Conservation (phyloP, 2,329 filamentous ascomycete species). For the Teratosphaeria zuluensis region DNA sequence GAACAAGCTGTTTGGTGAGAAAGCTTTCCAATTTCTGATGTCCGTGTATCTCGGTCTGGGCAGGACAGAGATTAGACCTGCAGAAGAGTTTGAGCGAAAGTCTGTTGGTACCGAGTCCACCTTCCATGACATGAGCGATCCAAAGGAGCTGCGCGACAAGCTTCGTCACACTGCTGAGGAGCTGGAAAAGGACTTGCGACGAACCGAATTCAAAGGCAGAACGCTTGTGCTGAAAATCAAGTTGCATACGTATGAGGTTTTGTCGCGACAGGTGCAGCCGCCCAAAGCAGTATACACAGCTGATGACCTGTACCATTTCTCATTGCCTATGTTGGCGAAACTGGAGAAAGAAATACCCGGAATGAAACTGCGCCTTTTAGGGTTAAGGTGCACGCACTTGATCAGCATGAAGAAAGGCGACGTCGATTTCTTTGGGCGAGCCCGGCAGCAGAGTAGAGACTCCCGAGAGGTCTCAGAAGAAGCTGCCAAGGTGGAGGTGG, state of each 20-base stretch:
- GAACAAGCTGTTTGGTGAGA: slow-evolving; percentile 75
- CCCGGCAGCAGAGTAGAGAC: slow-evolving; percentile 15
- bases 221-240: slow-evolving; percentile 90
- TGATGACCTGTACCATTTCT: slow-evolving; percentile 73
- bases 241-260: slow-evolving; percentile 84
- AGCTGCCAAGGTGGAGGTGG: slow-evolving; percentile 24
- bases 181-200: slow-evolving; percentile 72
- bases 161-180: slow-evolving; percentile 74
- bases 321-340: slow-evolving; percentile 73
- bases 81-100: slow-evolving; percentile 83
- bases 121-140: slow-evolving; percentile 68
- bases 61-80: slow-evolving; percentile 70
- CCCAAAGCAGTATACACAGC: slow-evolving; percentile 63
- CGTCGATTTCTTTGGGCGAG: slow-evolving; percentile 65
- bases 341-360: slow-evolving; percentile 73
- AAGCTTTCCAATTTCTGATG: slow-evolving; percentile 78
- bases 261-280: slow-evolving; percentile 69
- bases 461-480: slow-evolving; percentile 28
- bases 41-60: slow-evolving; percentile 79
- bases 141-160: slow-evolving; percentile 61
- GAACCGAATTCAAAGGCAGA: slow-evolving; percentile 76
- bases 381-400: slow-evolving; percentile 76
- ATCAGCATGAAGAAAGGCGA: slow-evolving; percentile 76
- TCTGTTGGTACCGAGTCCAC: slow-evolving; percentile 91
- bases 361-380: slow-evolving; percentile 77